phyloP scores from a whole-genome alignment of 495 filamentous ascomycete genomes.

The Neurospora intermedia region DNA sequence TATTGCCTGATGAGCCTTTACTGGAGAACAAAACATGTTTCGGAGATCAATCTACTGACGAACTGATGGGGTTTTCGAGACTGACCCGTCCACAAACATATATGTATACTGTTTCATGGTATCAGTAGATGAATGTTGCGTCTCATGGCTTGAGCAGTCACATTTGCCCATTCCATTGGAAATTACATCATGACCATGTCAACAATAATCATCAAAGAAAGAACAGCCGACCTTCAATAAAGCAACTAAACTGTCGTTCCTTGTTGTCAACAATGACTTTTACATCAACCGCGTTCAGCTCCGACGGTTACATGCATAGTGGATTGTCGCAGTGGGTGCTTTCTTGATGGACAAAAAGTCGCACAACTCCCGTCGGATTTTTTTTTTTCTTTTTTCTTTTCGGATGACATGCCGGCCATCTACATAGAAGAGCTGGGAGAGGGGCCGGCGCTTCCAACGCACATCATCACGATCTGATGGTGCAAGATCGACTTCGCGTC shows the following conservation, averaged over 20 bases:
- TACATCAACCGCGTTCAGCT: not conserved
- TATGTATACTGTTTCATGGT: not conserved
- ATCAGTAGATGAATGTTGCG: not conserved
- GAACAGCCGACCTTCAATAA: not conserved
- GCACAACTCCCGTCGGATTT: not conserved
- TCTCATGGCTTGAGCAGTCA: not conserved
- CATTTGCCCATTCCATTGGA: not conserved
- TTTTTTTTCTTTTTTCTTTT: not conserved
- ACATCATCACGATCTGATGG: not conserved
- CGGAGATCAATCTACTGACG: not conserved
- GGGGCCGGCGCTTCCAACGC: not conserved
- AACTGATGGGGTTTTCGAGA: not conserved
- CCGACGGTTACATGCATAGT: not conserved
- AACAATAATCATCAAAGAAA: not conserved
- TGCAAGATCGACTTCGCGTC: not conserved
- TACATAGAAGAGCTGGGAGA: not conserved
- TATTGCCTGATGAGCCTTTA: not conserved
- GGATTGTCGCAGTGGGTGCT: not conserved
- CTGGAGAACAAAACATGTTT: not conserved
- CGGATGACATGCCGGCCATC: not conserved
- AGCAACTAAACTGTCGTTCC: not conserved
- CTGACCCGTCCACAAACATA: not conserved
- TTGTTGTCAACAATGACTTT: not conserved
- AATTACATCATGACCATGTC: not conserved
- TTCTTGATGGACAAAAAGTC: not conserved